Evolutionary conservation across 805 yeast genomes (phyloP).

Genomic region (Myxozyma vanderwaltii): DNA sequence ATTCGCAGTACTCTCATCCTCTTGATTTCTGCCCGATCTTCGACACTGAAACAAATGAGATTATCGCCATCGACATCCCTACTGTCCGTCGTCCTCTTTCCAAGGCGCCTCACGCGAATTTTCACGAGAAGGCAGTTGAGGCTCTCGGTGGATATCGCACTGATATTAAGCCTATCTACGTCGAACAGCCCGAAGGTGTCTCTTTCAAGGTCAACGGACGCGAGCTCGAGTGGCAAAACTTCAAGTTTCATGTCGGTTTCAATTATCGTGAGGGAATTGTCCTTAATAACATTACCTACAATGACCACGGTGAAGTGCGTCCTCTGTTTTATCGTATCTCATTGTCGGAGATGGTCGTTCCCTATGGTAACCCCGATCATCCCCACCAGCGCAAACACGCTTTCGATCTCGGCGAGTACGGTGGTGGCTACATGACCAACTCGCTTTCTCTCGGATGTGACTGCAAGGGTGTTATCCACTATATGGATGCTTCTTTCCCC

Average conservation of each 20-base stretch:
- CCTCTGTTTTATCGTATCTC: constrained; percentile 80
- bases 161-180: constrained; percentile 64
- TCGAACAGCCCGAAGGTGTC: constrained; percentile 82
- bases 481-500: constrained; percentile 75
- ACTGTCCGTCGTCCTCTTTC: constrained; percentile 71
- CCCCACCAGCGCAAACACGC: constrained; percentile 88
- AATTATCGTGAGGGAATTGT: constrained; percentile 86
- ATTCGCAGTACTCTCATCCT: constrained; percentile 67
- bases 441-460: constrained; percentile 79
- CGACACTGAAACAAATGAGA: constrained; percentile 69
- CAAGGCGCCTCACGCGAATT: constrained; percentile 67
- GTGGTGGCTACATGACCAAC: constrained; percentile 84
- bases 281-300: constrained; percentile 68
- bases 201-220: constrained; percentile 72
- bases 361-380: constrained; percentile 76
- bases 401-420: constrained; percentile 83
- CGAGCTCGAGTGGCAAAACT: constrained; percentile 75
- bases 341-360: constrained; percentile 80
- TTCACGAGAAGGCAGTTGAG: constrained; percentile 64
- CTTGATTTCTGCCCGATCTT: constrained; percentile 81
- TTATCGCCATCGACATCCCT: constrained; percentile 75
- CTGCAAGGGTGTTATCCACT: constrained; percentile 83
- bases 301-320: constrained; percentile 67
- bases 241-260: constrained; percentile 77
- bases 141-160: constrained; percentile 63